These are phyloP conservation scores for Rhytidhysteron rufulum DNA, from an alignment of 2,329 filamentous ascomycete species.

Conservation along the genomic window DNA sequence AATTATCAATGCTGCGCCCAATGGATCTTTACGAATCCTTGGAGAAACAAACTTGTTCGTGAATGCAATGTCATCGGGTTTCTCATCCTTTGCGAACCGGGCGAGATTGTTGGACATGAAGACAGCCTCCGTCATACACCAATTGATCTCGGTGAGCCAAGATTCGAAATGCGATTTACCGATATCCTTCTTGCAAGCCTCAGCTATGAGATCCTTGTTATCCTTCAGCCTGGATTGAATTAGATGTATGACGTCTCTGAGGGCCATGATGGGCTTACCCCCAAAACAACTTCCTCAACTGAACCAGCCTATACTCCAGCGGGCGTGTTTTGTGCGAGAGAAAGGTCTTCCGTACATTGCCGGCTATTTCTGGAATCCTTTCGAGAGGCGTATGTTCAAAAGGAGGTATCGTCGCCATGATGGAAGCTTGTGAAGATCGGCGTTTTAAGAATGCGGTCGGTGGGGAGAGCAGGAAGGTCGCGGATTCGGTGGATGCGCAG, in stretches of 20 bases:
- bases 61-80: slow-evolving; percentile 64
- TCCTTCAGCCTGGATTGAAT: slow-evolving; percentile 59
- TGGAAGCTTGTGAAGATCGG: slow-evolving; percentile 1
- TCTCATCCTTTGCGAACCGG: slow-evolving; percentile 80
- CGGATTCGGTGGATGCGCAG: not conserved
- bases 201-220: slow-evolving; percentile 66
- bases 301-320: slow-evolving; percentile 73
- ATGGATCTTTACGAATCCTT: slow-evolving; percentile 78
- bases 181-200: slow-evolving; percentile 74
- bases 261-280: slow-evolving; percentile 43
- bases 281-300: slow-evolving; percentile 96
- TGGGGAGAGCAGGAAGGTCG: not conserved
- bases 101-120: slow-evolving; percentile 74
- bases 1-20: slow-evolving; percentile 80
- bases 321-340: slow-evolving; percentile 76
- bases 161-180: slow-evolving; percentile 75
- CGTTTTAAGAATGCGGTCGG: not conserved
- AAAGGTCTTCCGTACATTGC: slow-evolving; percentile 65
- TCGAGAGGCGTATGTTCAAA: slow-evolving; percentile 36
- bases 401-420: slow-evolving; percentile 22
- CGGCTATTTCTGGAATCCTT: slow-evolving; percentile 30
- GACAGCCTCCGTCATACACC: slow-evolving; percentile 76
- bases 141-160: slow-evolving; percentile 69
- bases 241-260: slow-evolving; percentile 4
- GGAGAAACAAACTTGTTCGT: slow-evolving; percentile 67